phyloP scores from a whole-genome alignment of 2,329 filamentous ascomycete species.

The Fusarium sacchari region DNA sequence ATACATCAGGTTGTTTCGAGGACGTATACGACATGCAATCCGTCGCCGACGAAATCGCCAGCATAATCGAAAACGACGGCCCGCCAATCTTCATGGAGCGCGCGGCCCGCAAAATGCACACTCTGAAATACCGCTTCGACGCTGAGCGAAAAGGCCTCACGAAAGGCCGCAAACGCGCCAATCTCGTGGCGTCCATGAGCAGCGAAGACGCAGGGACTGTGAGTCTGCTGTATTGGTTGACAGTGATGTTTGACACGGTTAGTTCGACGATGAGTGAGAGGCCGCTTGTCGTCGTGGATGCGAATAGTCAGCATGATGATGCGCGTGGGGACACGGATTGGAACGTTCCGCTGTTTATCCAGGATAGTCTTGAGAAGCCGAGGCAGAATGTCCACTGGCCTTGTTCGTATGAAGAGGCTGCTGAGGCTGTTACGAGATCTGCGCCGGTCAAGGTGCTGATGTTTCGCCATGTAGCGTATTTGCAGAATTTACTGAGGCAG shows the following conservation, averaged over 20 bases:
- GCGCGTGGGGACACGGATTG: slow-evolving; percentile 5
- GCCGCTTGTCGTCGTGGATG: slow-evolving; percentile 48
- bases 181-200: neutral
- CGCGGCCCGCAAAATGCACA: slow-evolving; percentile 39
- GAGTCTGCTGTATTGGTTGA: slow-evolving; percentile 66
- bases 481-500: slow-evolving; percentile 62
- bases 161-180: neutral
- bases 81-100: slow-evolving; percentile 38
- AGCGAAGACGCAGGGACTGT: slow-evolving; percentile 54
- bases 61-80: slow-evolving; percentile 35
- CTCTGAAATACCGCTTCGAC: slow-evolving; percentile 37
- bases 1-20: neutral
- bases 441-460: slow-evolving; percentile 68
- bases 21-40: neutral
- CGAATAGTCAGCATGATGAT: slow-evolving; percentile 50
- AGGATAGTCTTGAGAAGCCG: slow-evolving; percentile 19
- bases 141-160: slow-evolving; percentile 25
- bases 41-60: slow-evolving; percentile 10
- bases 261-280: slow-evolving; percentile 61
- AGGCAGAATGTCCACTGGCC: slow-evolving; percentile 55
- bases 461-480: slow-evolving; percentile 63
- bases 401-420: slow-evolving; percentile 61
- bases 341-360: slow-evolving; percentile 15
- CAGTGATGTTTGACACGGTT: slow-evolving; percentile 68
- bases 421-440: slow-evolving; percentile 59